These are phyloP conservation scores for Mrakia blollopis DNA, from an alignment of 768 basidiomycete genomes.

Conservation along the genomic window DNA sequence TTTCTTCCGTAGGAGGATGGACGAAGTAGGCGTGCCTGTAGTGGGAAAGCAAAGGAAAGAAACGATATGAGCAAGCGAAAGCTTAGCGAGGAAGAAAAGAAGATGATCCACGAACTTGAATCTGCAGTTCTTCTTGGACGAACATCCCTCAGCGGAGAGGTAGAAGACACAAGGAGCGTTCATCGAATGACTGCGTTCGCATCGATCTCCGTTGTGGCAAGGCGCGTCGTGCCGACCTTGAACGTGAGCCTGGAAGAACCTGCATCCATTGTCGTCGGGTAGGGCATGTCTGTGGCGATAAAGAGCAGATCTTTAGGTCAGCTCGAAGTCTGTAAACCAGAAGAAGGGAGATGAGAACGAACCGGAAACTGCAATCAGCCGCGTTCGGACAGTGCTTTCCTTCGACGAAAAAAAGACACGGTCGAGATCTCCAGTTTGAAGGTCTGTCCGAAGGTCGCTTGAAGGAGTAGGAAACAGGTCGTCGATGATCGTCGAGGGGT, in stretches of 20 bases:
- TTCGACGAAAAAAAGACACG: background rate
- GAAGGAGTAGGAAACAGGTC: background rate
- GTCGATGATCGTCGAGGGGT: background rate
- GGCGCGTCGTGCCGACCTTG: background rate
- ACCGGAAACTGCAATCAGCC: background rate
- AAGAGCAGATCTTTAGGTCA: background rate
- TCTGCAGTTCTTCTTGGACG: background rate
- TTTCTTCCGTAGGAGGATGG: background rate
- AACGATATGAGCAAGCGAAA: background rate
- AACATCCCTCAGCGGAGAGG: background rate
- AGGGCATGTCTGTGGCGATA: background rate
- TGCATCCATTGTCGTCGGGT: background rate
- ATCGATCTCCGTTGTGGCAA: constrained; percentile 1
- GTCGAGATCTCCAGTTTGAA: background rate
- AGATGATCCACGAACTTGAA: background rate
- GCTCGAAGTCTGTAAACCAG: background rate
- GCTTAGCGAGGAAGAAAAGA: background rate
- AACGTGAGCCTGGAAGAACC: background rate
- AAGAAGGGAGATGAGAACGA: background rate
- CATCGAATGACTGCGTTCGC: background rate
- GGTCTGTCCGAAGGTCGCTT: background rate
- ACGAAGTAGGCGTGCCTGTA: background rate
- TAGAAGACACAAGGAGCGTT: background rate
- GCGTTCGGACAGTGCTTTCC: background rate
- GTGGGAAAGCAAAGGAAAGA: background rate